Conservation (phyloP, 2,329 filamentous ascomycete species). For the Colletotrichum lupini region DNA sequence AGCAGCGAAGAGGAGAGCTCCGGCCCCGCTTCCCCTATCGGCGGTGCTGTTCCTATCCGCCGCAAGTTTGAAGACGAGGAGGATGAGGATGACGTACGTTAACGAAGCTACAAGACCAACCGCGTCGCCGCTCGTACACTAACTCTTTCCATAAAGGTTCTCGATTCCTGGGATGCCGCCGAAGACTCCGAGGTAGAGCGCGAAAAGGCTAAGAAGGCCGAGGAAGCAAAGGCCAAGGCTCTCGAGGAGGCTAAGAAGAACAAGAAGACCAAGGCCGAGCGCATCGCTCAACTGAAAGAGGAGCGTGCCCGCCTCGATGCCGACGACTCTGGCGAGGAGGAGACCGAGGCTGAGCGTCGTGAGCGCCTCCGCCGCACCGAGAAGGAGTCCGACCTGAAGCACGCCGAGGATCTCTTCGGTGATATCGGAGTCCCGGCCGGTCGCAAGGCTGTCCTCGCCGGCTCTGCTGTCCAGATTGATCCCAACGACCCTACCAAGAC, state of each 20-base stretch:
- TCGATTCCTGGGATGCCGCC: constrained; percentile 96
- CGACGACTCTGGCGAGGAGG: constrained; percentile 61
- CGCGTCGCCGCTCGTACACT: constrained; percentile 10
- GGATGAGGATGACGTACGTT: constrained; percentile 80
- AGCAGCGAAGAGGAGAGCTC: constrained; percentile 50
- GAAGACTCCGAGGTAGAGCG: constrained; percentile 97
- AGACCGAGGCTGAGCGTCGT: constrained; percentile 78
- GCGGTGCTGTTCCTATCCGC: constrained; percentile 46
- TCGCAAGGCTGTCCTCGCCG: constrained; percentile 75
- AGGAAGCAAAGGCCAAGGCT: constrained; percentile 87
- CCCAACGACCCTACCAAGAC: constrained; percentile 79
- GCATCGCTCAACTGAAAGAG: constrained; percentile 83
- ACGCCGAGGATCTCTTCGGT: constrained; percentile 92
- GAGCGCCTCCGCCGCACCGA: constrained; percentile 82
- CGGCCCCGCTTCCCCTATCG: constrained; percentile 49
- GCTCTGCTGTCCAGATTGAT: constrained; percentile 75
- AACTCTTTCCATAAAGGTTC: constrained; percentile 66
- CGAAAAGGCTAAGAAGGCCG: constrained; percentile 91
- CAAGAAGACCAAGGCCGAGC: constrained; percentile 90
- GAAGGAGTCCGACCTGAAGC: constrained; percentile 87
- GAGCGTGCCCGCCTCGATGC: constrained; percentile 66
- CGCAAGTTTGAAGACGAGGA: constrained; percentile 92
- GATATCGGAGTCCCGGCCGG: constrained; percentile 74
- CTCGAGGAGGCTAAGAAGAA: constrained; percentile 88
- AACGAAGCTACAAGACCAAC: constrained; percentile 16